These are phyloP conservation scores for Plasmodium gonderi DNA, from an alignment of 169 alveolate genomes.

Conservation along the genomic window DNA sequence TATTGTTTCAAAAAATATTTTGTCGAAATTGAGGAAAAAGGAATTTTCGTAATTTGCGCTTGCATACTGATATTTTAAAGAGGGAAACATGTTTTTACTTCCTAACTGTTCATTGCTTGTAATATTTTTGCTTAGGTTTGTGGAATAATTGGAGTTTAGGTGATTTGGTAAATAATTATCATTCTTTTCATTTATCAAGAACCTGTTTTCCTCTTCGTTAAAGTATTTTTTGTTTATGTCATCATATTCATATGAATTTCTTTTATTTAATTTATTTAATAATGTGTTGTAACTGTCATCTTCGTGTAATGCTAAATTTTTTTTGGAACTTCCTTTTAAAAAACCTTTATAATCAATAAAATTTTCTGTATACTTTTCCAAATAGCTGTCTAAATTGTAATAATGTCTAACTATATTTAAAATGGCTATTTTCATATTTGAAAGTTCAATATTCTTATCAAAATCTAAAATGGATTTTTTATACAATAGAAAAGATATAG, in stretches of 20 bases:
- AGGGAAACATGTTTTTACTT: conserved; percentile 36
- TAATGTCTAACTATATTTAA: conserved; percentile 74
- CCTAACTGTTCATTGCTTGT: conserved; percentile 49
- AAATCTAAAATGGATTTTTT: conserved; percentile 73
- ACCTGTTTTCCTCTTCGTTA: conserved; percentile 68
- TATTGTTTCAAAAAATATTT: conserved; percentile 73
- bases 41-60: conserved; percentile 74
- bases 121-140: conserved; percentile 40
- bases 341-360: conserved; percentile 75
- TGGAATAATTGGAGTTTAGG: conserved; percentile 44
- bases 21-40: conserved; percentile 70
- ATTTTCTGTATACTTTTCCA: conserved; percentile 74
- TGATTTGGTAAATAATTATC: conserved; percentile 69
- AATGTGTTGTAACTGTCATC: conserved; percentile 56
- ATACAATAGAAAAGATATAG: conserved; percentile 72
- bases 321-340: conserved; percentile 69
- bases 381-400: conserved; percentile 73
- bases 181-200: conserved; percentile 53
- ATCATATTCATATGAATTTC: conserved; percentile 58
- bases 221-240: conserved; percentile 68
- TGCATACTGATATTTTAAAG: conserved; percentile 65
- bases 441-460: conserved; percentile 73
- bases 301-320: conserved; percentile 54
- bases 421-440: conserved; percentile 76
- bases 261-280: conserved; percentile 40